phyloP scores from a whole-genome alignment of 2,329 filamentous ascomycete genomes.

The Fonsecaea erecta region DNA sequence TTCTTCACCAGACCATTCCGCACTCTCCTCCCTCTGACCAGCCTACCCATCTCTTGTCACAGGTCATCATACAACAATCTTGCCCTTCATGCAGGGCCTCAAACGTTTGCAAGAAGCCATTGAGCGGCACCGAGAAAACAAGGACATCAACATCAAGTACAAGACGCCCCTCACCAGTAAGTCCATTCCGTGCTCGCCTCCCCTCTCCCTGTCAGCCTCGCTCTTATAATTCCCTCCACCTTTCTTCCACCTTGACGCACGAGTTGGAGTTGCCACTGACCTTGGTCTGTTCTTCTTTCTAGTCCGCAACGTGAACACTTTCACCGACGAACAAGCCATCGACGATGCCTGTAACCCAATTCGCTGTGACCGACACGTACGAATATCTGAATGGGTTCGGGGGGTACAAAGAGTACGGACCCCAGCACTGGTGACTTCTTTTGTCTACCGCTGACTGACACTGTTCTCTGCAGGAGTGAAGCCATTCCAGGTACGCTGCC shows the following conservation, averaged over 20 bases:
- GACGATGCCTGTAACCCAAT: slow-evolving; percentile 67
- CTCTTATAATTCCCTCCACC: background rate
- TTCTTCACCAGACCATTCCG: slow-evolving; percentile 35
- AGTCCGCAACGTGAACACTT: slow-evolving; percentile 39
- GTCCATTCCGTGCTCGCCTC: slow-evolving; percentile 18
- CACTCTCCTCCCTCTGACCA: slow-evolving; percentile 33
- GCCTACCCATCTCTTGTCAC: slow-evolving; percentile 13
- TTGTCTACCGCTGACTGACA: slow-evolving; percentile 1
- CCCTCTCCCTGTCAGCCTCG: slow-evolving; percentile 4
- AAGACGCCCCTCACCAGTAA: slow-evolving; percentile 39
- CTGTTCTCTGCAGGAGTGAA: slow-evolving; percentile 64
- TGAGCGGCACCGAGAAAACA: slow-evolving; percentile 37
- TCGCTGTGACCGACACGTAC: slow-evolving; percentile 70
- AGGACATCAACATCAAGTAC: slow-evolving; percentile 40
- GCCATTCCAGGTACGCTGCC: slow-evolving; percentile 75
- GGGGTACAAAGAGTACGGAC: slow-evolving; percentile 72
- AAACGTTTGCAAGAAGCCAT: slow-evolving; percentile 37
- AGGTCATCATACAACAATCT: slow-evolving; percentile 29
- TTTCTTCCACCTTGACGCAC: background rate
- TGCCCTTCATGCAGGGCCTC: slow-evolving; percentile 38
- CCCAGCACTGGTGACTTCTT: background rate
- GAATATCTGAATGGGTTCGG: slow-evolving; percentile 79
- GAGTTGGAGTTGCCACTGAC: slow-evolving; percentile 1
- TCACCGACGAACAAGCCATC: slow-evolving; percentile 39
- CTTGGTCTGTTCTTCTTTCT: background rate